Evolutionary conservation across 129 eudicot species (phyloP), one percentile per base, ranked within the genome.

Genomic region (Lactuca saligna): DNA sequence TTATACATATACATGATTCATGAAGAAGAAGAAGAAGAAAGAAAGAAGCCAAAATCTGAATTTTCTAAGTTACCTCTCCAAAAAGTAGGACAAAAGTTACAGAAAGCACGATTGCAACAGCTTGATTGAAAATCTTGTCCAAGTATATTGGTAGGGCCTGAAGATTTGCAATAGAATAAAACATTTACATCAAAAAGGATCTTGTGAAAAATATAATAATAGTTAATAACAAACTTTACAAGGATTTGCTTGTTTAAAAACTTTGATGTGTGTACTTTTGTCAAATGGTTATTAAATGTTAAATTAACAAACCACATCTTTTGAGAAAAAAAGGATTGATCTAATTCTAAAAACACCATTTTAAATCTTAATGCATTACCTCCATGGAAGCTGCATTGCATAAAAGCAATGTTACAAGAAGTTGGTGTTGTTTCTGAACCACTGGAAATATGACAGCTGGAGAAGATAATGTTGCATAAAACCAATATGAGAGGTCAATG

Each of bases 341-440:
- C 20, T 20, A 1, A 20, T 20, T 20, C 20, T 0, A 20, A 20
- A 20, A 20, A 20, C 0, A 20, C 48, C 20, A 25, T 14, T 11
- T 42, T 2, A 39, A 56, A 29, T 53, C 15, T 31, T 32, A 5
- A 61, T 69, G 54, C 17, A 16, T 75, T 78, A 92, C 98, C 99
- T 93, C 99, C 99, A 93, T 93, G 57, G 99, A 71, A 64, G 83
- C 95, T 51, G 99, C 99, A 93, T 93, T 93, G 74, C 99, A 93
- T 60, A 93, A 84, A 66, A 93, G 99, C 87, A 93, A 76, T 14
- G 99, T 93, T 79, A 93, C 99, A 31, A 93, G 97, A 67, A 93
- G 95, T 71, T 89, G 97, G 48, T 93, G 99, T 70, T 93, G 99
- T 82, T 93, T 93, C 87, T 93, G 89, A 71, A 93, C 92, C 76